Evolutionary conservation across 306 rosid genomes (phyloP).

Genomic region (Quercus wislizeni): DNA sequence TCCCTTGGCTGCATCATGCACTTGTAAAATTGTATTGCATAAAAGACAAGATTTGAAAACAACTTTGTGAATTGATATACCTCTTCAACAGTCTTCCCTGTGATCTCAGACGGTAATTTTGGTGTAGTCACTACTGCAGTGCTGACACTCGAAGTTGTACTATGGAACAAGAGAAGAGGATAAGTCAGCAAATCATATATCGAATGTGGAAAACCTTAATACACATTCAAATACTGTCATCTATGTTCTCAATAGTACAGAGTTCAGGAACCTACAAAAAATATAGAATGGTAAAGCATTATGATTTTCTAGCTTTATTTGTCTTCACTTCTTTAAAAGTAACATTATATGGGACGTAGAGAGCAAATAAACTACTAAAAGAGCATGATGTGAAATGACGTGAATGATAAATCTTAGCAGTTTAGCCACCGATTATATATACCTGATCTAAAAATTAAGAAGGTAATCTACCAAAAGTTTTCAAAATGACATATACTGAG

Average conservation of each 20-base stretch:
- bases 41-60: neutral
- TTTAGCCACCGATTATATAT: neutral
- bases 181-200: slow-evolving; percentile 16
- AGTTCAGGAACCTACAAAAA: neutral
- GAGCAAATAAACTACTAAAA: too few species aligned
- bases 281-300: neutral
- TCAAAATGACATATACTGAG: neutral
- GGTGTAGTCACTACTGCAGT: slow-evolving; percentile 53
- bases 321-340: neutral
- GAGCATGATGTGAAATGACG: neutral
- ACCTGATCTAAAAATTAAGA: neutral
- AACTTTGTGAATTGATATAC: slow-evolving; percentile 33
- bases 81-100: slow-evolving; percentile 97
- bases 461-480: neutral
- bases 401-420: neutral
- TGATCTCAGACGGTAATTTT: slow-evolving; percentile 87
- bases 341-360: neutral
- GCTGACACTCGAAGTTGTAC: slow-evolving; percentile 67
- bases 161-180: slow-evolving; percentile 26
- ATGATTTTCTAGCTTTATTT: neutral
- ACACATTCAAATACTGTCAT: neutral
- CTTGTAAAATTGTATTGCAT: slow-evolving; percentile 1
- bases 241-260: neutral
- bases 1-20: neutral
- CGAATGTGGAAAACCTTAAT: neutral